Evolutionary conservation across 2,329 filamentous ascomycete genomes (phyloP).

Genomic region (Trichoderma aggressivum): DNA sequence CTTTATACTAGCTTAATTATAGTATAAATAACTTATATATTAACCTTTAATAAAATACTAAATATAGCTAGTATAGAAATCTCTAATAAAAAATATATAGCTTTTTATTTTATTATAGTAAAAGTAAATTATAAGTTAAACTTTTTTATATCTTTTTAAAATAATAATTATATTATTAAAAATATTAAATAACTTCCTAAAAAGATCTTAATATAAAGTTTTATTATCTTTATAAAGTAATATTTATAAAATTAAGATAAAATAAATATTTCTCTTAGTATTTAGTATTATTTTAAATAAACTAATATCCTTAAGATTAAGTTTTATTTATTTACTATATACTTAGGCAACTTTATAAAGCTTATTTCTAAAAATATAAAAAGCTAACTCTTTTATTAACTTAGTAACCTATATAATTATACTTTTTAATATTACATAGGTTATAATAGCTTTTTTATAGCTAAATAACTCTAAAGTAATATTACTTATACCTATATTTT

Average conservation of each 20-base stretch:
- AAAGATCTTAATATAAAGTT: neutral
- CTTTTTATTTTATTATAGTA: neutral
- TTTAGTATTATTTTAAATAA: neutral
- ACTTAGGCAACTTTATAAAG: neutral
- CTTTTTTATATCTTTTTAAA: neutral
- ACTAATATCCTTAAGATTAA: neutral
- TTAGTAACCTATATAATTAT: neutral
- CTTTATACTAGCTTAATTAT: neutral
- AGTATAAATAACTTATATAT: slow-evolving; percentile 18
- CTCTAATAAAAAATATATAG: slow-evolving; percentile 17
- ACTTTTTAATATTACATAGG: neutral
- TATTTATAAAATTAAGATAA: neutral
- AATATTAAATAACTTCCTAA: neutral
- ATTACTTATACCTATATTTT: neutral
- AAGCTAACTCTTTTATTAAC: neutral
- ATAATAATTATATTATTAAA: neutral
- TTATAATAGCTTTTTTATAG: neutral
- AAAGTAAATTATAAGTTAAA: slow-evolving; percentile 17
- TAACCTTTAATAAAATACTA: slow-evolving; percentile 19
- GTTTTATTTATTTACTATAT: neutral
- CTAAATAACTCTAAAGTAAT: neutral
- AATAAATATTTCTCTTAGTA: neutral
- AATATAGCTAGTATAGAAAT: slow-evolving; percentile 18
- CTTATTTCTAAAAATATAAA: neutral
- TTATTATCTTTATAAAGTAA: neutral